A percentile compares a stretch with the other conserved stretches of the same genome.
phyloP scores from a whole-genome alignment of 768 basidiomycete genomes.

The Butyriboletus loyo region DNA sequence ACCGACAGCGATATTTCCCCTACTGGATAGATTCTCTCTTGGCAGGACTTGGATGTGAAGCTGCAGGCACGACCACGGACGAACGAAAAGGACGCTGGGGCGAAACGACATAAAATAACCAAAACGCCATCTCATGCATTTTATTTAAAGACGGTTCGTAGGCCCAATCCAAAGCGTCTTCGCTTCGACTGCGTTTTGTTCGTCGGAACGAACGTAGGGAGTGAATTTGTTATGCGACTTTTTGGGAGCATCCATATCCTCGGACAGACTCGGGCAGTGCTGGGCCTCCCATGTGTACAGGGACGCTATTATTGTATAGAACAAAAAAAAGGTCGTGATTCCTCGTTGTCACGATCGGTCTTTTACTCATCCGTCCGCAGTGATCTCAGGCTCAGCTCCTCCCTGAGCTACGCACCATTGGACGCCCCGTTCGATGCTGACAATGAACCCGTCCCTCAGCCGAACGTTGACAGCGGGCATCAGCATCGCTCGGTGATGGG shows the following conservation, averaged over 20 bases:
- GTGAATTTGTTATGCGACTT: neutral
- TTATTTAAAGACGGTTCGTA: neutral
- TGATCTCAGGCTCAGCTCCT: neutral
- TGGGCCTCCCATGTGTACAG: neutral
- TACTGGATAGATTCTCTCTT: neutral
- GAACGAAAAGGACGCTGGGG: neutral
- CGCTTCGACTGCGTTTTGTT: neutral
- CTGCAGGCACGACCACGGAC: neutral
- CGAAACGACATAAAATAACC: neutral
- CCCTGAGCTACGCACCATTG: neutral
- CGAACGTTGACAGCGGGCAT: neutral
- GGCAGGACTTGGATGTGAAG: neutral
- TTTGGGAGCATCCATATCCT: neutral
- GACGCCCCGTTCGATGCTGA: neutral
- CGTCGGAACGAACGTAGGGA: neutral
- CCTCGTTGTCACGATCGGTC: neutral
- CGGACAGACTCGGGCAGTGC: neutral
- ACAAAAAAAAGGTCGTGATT: neutral
- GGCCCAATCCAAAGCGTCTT: neutral
- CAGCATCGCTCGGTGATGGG: neutral
- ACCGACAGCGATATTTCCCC: neutral
- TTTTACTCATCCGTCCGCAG: slow-evolving; percentile 3
- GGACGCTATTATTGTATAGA: neutral
- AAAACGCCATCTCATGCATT: neutral
- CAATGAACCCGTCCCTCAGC: neutral